Base-by-base conservation (phyloP, 2,329 filamentous ascomycete genomes). In the Alternaria ethzedia region DNA sequence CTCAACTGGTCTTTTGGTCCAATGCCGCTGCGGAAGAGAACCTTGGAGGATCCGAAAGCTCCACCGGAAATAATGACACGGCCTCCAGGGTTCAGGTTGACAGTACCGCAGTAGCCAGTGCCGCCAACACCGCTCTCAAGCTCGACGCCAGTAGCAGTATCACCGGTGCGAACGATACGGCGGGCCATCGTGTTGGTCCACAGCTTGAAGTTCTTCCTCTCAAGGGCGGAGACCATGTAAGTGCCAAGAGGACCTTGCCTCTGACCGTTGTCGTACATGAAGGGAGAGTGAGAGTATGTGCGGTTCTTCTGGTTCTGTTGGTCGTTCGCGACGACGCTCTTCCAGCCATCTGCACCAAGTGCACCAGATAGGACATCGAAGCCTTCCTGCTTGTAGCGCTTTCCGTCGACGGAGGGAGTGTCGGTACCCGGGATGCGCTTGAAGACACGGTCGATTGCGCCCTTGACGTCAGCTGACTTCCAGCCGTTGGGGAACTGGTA, bases 401-500 rank as follows among this genome's bases (percentile, higher is more conserved):
- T 83, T 50, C 88, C 88, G 71, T 94, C 90, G 69, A 83, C 81
- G 0, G 90, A 92, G 1, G 91, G 90, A 47, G 82, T 81, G 49
- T 86, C 87, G 0, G 89, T 92, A 30, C 90, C 90, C 0, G 90
- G 90, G 65, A 92, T 93, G n/a, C 90, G 86, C 36, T 83, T 81
- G 75, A 92, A 93, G 7, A 90, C 87, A 45, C 87, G 85, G 26
- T 86, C 79, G 6, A 89, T 87, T 2, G 90, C 87, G 23, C 81
- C 75, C 63, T 81, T 80, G 75, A 93, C 86, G 69, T 93, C 89
- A 6, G 80, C 75, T 17, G 87, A 84, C 78, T 90, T 89, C 91
- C 91, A 94, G 28, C 90, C 91, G 2, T 81, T 67, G 1, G 91
- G 91, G 81, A 91, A 94, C 76, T 91, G 90, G 75, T 86, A 84